Base-by-base conservation (phyloP, 768 basidiomycete species). In the Russula ochroleuca region DNA sequence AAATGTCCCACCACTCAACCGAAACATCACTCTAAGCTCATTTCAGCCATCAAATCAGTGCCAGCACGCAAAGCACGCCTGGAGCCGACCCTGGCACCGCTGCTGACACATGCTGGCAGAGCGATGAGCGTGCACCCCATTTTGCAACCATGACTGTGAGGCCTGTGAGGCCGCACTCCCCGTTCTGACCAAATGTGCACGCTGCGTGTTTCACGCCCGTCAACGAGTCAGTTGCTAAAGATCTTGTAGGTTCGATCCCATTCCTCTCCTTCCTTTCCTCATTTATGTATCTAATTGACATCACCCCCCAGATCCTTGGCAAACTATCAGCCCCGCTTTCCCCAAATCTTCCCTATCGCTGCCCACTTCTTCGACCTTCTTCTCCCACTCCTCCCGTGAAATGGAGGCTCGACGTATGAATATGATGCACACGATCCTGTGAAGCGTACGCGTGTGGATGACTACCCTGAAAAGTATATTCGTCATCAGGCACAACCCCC, bases 301-400 rank as follows among this genome's bases (percentile, higher is more conserved):
- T 49, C 41, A 31, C 21, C 47, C 56, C 59, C 23, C 69, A 81
- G 80, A 77, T 78, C 71, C 69, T 79, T 65, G 75, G 78, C 59
- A 66, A 75, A 40, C 73, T 77, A 63, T 70, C 73, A 40, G 62
- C 73, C n/a, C 76, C 75, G 50, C 77, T 80, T 57, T 78, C 81
- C 61, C 75, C 78, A 66, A 74, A 77, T 59, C 70, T 80, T 56
- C 80, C 79, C 76, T 77, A 64, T 78, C 80, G 70, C 77, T 81
- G 61, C 78, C 79, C 31, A 71, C 74, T 35, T 79, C 80, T 68
- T 75, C n/a, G 78, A 68, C 70, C 72, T 68, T 70, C 76, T 71
- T 80, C 80, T 66, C 79, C 77, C 51, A 70, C 72, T 21, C 73
- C 72, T 33, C 68, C 72, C 5, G 65, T 59, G 69, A 80, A 81